Evolutionary conservation across 179 eudicot species (phyloP).

Genomic region (Camellia oleifera): DNA sequence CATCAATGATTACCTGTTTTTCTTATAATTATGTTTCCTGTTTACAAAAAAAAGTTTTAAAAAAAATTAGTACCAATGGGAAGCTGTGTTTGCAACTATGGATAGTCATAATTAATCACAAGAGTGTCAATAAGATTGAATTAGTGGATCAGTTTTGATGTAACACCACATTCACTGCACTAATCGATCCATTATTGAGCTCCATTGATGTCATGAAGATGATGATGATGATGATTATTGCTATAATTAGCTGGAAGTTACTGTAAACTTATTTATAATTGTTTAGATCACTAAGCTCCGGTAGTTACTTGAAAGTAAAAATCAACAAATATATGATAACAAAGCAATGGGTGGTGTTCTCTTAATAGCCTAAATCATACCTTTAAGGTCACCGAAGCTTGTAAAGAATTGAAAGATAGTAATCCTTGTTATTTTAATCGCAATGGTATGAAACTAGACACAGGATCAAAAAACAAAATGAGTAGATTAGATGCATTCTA

Average conservation of each 20-base stretch:
- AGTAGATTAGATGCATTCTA: too few species aligned
- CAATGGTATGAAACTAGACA: too few species aligned
- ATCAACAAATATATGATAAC: not conserved
- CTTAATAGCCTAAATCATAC: too few species aligned
- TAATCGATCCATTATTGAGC: not conserved
- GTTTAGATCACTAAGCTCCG: too few species aligned
- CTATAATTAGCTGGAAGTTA: too few species aligned
- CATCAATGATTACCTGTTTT: not conserved
- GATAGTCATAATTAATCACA: not conserved
- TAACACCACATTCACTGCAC: not conserved
- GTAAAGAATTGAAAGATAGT: too few species aligned
- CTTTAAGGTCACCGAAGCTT: too few species aligned
- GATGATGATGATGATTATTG: not conserved
- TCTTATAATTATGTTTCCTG: slow-evolving; percentile 12
- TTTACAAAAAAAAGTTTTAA: not conserved
- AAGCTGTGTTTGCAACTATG: not conserved
- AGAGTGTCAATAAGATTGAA: not conserved
- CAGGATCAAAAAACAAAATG: too few species aligned
- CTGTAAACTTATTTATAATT: too few species aligned
- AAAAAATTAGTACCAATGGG: not conserved
- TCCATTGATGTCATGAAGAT: not conserved
- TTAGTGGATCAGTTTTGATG: slow-evolving; percentile 13
- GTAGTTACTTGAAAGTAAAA: not conserved
- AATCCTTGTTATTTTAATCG: too few species aligned
- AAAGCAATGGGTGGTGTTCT: not conserved